These are phyloP conservation scores for Telfairia occidentalis DNA, from an alignment of 331 rosid genomes.

Conservation along the genomic window DNA sequence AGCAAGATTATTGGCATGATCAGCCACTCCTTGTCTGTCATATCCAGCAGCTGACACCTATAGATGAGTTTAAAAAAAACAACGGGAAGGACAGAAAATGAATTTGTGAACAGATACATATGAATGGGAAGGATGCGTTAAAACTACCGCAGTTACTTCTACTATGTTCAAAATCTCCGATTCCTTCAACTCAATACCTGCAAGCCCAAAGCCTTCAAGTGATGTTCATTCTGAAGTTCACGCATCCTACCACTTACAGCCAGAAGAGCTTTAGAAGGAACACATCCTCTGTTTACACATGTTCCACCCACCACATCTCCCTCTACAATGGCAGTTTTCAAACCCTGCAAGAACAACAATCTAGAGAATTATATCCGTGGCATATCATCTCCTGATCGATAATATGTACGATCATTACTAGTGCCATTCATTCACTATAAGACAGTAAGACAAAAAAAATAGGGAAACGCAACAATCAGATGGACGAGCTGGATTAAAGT, in stretches of 20 bases:
- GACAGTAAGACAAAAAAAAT: not conserved
- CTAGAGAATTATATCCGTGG: not conserved
- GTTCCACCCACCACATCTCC: constrained; percentile 99
- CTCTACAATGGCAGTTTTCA: constrained; percentile 88
- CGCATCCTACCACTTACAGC: constrained; percentile 99
- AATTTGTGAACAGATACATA: not conserved
- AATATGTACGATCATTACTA: not conserved
- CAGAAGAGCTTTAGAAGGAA: constrained; percentile 97
- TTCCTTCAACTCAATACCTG: constrained; percentile 38
- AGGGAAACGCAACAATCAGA: no score
- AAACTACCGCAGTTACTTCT: not conserved
- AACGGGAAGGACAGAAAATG: not conserved
- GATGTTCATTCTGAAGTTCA: constrained; percentile 78
- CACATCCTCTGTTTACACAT: constrained; percentile 97
- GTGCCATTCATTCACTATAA: not conserved
- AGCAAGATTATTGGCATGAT: constrained; percentile 96
- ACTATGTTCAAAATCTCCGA: not conserved
- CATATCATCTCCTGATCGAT: not conserved
- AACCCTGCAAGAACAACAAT: constrained; percentile 43
- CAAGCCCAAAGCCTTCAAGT: constrained; percentile 78
- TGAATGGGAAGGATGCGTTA: not conserved
- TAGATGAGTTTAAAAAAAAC: constrained; percentile 12
- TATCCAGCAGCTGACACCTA: constrained; percentile 83
- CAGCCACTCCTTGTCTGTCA: constrained; percentile 97
- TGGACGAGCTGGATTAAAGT: not conserved